A percentile compares a stretch with the other conserved stretches of the same genome.
Conservation (phyloP, 306 rosid genomes). For the Begonia fuchsioides region DNA sequence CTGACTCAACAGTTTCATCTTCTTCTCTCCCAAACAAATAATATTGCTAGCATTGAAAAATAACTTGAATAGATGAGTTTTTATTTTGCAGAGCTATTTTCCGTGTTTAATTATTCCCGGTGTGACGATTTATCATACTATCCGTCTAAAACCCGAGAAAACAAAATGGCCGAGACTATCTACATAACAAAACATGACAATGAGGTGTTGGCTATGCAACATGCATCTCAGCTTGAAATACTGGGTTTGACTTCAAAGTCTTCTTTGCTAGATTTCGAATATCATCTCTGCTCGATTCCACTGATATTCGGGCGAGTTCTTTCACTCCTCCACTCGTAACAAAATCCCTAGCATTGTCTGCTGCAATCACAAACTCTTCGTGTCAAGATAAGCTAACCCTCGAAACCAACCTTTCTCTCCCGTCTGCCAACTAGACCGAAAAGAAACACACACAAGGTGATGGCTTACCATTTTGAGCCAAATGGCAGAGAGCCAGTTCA, state of each 20-base stretch:
- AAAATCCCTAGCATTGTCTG: conserved; percentile 39
- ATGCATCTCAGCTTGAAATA: conserved; percentile 19
- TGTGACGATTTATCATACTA: no score
- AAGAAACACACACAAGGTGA: background rate
- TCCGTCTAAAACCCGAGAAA: no score
- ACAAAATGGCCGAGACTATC: no score
- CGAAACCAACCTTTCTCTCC: background rate
- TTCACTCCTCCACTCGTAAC: conserved; percentile 27
- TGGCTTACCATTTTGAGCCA: conserved; percentile 56
- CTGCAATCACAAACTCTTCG: conserved; percentile 14
- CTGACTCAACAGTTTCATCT: no score
- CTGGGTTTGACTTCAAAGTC: conserved; percentile 23
- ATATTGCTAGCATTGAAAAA: no score
- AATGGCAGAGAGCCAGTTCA: conserved; percentile 55
- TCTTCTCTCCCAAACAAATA: no score
- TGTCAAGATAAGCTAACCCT: background rate
- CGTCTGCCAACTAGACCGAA: no score
- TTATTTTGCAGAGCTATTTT: no score
- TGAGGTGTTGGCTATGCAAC: no score
- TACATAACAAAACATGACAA: no score
- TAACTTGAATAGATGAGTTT: no score
- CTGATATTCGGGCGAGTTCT: conserved; percentile 36
- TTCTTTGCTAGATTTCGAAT: conserved; percentile 45
- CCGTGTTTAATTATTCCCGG: no score
- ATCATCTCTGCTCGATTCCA: conserved; percentile 40